Base-by-base conservation (phyloP, 2,329 filamentous ascomycete genomes). In the Capronia americana region DNA sequence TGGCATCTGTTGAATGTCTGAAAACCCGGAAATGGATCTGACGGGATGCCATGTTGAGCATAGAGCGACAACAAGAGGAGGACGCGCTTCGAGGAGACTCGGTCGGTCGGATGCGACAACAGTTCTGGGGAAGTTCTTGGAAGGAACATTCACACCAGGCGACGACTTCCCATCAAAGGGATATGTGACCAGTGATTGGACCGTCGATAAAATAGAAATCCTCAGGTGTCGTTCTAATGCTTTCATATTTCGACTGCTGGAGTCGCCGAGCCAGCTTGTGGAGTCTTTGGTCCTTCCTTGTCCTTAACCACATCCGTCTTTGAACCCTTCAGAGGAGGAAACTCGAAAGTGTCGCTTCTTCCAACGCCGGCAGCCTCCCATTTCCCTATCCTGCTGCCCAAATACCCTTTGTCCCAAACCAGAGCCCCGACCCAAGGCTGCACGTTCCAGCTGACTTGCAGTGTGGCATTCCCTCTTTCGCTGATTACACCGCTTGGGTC, bases 401-500 rank as follows among this genome's bases (percentile, higher is more conserved):
- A 83, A 28, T 62, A 64, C 1, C 72, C 71, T 26, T 74, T 73
- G 74, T 90, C 90, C 95, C 95, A 99, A 50, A 90, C 90, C 77
- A 98, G 79, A 60, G 90, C 80, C 14, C 95, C 95, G 11, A 99
- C 92, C 92, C 94, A 98, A 34, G 95, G 95, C 83, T 99, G 95
- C 67, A 98, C 91, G 80, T 98, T 98, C 88, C 96, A 99, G 76
- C 95, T 90, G 61, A 98, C 82, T 74, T 89, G 88, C 69, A 99
- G 82, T 32, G 87, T 89, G 64, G 94, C 92, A 76, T 95, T 88
- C 58, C 85, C 82, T 57, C 88, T 84, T 74, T 90, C 85, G 54
- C 92, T 91, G 71, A 98, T 85, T 78, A 88, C 89, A 68, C 93
- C 91, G 11, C 86, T 86, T 11, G 94, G 91, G 78, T 97, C 93